Percentiles rank a stretch among this genome's conserved stretches.
Conservation (phyloP, 352 stramenopile species). For the Globisporangium cystogenes region DNA sequence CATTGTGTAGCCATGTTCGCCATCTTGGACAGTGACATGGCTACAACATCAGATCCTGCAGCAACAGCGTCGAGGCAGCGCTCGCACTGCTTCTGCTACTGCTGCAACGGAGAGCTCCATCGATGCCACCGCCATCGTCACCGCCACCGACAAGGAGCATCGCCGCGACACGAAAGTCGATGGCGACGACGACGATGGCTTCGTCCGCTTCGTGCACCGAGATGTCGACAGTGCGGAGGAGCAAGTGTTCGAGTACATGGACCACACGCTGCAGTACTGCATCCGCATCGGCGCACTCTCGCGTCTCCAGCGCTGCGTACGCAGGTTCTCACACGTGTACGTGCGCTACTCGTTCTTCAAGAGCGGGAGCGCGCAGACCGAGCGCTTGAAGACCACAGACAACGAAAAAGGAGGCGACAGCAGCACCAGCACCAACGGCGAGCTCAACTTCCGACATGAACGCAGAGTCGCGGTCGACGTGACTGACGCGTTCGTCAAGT, state of each 20-base stretch:
- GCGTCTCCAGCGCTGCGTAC: constrained; percentile 14
- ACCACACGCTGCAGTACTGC: constrained; percentile 40
- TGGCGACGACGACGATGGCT: constrained; percentile 16
- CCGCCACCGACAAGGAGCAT: too few relatives aligned
- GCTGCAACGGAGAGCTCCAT: neutral
- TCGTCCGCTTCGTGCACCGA: constrained; percentile 24
- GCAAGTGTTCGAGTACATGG: constrained; percentile 46
- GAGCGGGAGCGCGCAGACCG: constrained; percentile 24
- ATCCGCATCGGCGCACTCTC: constrained; percentile 22
- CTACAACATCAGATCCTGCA: neutral
- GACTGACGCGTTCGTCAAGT: constrained; percentile 44
- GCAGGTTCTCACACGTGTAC: constrained; percentile 31
- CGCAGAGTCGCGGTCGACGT: constrained; percentile 42
- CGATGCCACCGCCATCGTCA: neutral
- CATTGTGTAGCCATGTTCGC: too few relatives aligned
- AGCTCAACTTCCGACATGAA: constrained; percentile 14
- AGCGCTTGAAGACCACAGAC: constrained; percentile 10
- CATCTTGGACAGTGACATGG: neutral
- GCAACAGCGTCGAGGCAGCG: constrained; percentile 12
- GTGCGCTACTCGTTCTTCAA: constrained; percentile 45
- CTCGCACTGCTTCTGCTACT: neutral
- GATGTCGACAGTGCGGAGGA: constrained; percentile 37
- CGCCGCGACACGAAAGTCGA: neutral
- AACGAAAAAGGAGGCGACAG: too few relatives aligned
- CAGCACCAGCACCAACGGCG: too few relatives aligned